phyloP scores from a whole-genome alignment of 352 stramenopile genomes.

The Pythium vanterpoolii region DNA sequence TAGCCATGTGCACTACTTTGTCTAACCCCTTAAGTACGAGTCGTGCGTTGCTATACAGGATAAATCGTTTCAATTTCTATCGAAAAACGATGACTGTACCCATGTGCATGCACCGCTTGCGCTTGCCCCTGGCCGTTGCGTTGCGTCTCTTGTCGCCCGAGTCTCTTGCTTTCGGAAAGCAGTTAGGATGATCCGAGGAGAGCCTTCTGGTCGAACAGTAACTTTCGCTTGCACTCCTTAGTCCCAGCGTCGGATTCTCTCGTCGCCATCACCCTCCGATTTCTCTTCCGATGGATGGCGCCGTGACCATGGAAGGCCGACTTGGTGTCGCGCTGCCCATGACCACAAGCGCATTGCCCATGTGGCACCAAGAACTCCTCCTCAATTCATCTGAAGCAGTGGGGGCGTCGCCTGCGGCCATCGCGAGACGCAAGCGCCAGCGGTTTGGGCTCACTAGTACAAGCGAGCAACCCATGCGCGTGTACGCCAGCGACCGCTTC shows the following conservation, averaged over 20 bases:
- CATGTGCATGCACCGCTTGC: too few species aligned
- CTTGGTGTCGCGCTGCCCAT: slow-evolving; percentile 29
- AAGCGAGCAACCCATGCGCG: background rate
- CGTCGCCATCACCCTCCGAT: background rate
- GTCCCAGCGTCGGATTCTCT: background rate
- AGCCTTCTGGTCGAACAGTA: slow-evolving; percentile 4
- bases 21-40: too few species aligned
- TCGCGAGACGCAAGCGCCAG: slow-evolving; percentile 27
- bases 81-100: too few species aligned
- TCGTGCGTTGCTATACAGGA: too few species aligned
- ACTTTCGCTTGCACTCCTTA: slow-evolving; percentile 4
- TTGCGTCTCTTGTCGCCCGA: too few species aligned
- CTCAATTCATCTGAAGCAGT: slow-evolving; percentile 3
- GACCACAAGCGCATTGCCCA: slow-evolving; percentile 14
- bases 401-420: background rate
- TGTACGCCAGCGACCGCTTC: slow-evolving; percentile 43
- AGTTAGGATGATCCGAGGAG: too few species aligned
- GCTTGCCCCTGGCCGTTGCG: too few species aligned
- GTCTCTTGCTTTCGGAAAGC: too few species aligned
- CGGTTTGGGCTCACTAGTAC: slow-evolving; percentile 18
- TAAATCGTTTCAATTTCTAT: too few species aligned
- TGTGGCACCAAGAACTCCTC: slow-evolving; percentile 31
- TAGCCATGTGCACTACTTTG: too few species aligned
- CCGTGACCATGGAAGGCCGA: slow-evolving; percentile 25
- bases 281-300: slow-evolving; percentile 11